Evolutionary conservation across 305 asterid species (phyloP).

Genomic region (Withania somnifera): DNA sequence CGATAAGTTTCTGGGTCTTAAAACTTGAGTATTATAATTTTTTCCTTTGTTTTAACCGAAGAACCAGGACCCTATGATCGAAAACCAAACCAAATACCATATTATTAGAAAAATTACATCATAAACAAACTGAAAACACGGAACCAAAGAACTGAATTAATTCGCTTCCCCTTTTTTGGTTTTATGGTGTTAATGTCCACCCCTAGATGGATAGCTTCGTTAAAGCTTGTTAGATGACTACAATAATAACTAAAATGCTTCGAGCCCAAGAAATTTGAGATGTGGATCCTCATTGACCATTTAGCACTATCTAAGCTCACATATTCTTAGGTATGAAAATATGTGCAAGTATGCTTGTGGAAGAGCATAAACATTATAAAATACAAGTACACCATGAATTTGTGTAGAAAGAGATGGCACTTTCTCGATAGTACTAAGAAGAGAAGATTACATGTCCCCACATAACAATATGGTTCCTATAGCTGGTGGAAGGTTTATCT

Average conservation of each 20-base stretch:
- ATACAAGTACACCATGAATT: not conserved
- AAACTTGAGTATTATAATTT: no score
- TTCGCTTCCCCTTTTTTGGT: no score
- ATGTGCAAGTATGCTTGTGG: not conserved
- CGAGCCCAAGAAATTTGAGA: not conserved
- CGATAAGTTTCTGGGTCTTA: no score
- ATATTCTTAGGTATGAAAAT: not conserved
- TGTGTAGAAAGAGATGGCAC: not conserved
- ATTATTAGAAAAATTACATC: no score
- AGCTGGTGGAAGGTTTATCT: not conserved
- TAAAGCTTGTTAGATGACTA: not conserved
- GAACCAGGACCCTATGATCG: no score
- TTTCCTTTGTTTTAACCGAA: no score
- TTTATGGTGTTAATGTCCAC: no score
- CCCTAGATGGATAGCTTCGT: not conserved
- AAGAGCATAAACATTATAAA: not conserved
- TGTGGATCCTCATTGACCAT: not conserved
- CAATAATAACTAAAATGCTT: not conserved
- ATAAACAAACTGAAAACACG: no score
- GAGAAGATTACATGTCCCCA: not conserved
- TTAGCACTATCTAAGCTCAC: not conserved
- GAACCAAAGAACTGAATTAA: no score
- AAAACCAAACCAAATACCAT: no score
- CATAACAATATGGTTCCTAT: not conserved
- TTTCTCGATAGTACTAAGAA: not conserved